Conservation (phyloP, 169 alveolate genomes). For the Plasmodium sp. region DNA sequence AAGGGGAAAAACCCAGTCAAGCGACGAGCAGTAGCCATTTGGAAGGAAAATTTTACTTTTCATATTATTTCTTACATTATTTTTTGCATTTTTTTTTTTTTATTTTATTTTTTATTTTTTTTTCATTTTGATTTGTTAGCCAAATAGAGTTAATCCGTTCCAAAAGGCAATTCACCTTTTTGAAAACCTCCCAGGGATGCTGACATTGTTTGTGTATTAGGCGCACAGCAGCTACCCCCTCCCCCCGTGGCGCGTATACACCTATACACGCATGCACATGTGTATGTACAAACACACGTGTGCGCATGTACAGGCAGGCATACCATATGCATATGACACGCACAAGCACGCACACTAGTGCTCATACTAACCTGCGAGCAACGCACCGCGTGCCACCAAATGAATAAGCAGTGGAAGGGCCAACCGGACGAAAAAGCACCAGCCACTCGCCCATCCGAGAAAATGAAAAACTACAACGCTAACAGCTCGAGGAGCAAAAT, state of each 20-base stretch:
- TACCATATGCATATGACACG: neutral
- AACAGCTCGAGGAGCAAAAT: constrained; percentile 25
- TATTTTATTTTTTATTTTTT: too few relatives aligned
- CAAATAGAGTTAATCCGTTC: neutral
- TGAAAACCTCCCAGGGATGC: neutral
- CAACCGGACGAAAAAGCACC: constrained; percentile 2
- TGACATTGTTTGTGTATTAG: neutral
- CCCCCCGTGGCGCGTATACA: neutral
- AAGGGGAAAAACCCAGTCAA: neutral
- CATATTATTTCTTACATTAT: too few relatives aligned
- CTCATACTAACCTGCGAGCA: neutral
- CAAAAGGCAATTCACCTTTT: neutral
- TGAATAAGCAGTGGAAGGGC: neutral
- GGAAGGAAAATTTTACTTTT: neutral
- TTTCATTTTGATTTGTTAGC: neutral
- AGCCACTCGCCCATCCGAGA: neutral
- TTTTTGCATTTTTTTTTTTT: too few relatives aligned
- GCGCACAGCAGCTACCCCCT: neutral
- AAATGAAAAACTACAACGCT: constrained; percentile 64
- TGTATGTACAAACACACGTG: neutral
- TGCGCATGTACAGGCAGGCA: neutral
- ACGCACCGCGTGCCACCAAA: neutral
- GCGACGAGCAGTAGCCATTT: neutral
- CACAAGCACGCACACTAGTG: neutral
- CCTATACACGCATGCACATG: neutral